Base-by-base conservation (phyloP, 106 monocot genomes). In the Cymbidium sinense region DNA sequence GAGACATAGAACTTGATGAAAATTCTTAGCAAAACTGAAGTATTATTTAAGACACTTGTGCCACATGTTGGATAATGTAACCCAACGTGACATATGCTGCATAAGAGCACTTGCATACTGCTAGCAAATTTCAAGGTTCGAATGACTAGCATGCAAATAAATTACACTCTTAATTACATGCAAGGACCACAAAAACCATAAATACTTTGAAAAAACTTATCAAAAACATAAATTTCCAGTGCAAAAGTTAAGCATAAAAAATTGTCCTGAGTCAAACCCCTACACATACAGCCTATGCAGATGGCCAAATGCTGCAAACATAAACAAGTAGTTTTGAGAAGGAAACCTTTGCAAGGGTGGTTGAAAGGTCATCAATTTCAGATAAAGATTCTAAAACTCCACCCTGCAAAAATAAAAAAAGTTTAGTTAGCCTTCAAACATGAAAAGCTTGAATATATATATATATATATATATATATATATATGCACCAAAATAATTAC, bases 281-380 rank as follows among this genome's bases (percentile, higher is more conserved):
- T 55, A 9, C 11, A 11, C 34, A 70, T 34, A 67, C 21, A 35
- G 2, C 28, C 0, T 23, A 11, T 29, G 43, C 23, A 74, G 27
- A 27, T 43, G 36, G 6, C 29, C n/a, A 44, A 74, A 44, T 74
- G 27, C 0, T 21, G 35, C 4, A 37, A 62, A 29, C 44, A 67
- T 25, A 71, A 52, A 17, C n/a, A 43, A n/a, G n/a, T 17, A 30
- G 64, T 47, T 19, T 7, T 70, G 31, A 77, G 62, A 79, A 79
- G 76, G 64, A 43, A 77, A 93, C 93, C 91, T 91, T 89, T 50
- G 88, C 84, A 76, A 91, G 87, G 30, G 90, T 91, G 64, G 79
- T 87, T 76, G 83, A 44, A 77, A 94, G 86, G 73, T 94, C 91
- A 84, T 94, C 91, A 58, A 94, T 77, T 76, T 91, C 83, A 34